These are phyloP conservation scores for Papilionanthe hybrid DNA, from an alignment of 116 monocot genomes.

Conservation along the genomic window DNA sequence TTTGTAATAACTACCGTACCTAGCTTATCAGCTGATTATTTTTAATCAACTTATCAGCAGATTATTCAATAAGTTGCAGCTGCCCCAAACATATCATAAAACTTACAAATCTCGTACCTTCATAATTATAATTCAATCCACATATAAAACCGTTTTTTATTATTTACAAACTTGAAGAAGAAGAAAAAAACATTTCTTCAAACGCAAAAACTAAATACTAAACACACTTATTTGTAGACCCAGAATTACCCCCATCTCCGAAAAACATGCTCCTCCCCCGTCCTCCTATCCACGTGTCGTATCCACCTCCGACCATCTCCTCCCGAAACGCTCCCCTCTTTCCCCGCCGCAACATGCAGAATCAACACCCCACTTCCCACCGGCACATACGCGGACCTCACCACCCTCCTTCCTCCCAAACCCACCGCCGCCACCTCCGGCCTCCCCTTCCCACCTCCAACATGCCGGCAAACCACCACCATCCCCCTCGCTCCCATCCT, in stretches of 20 bases:
- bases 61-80: too few species aligned
- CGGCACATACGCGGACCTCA: conserved; percentile 50
- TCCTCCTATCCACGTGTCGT: conserved; percentile 40
- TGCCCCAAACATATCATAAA: too few species aligned
- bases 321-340: conserved; percentile 23
- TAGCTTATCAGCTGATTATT: too few species aligned
- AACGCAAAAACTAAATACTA: too few species aligned
- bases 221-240: too few species aligned
- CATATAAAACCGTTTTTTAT: too few species aligned
- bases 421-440: conserved; percentile 19
- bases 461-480: conserved; percentile 53
- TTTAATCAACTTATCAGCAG: too few species aligned
- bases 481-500: conserved; percentile 56
- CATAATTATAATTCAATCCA: too few species aligned
- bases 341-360: conserved; percentile 57
- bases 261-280: conserved; percentile 72
- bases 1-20: too few species aligned
- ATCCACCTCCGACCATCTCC: conserved; percentile 49
- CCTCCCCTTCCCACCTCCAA: conserved; percentile 4
- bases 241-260: conserved; percentile 23
- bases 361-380: conserved; percentile 56
- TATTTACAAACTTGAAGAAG: too few species aligned
- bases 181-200: too few species aligned
- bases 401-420: conserved; percentile 48
- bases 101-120: too few species aligned